phyloP scores from a whole-genome alignment of 108 stramenopile species.

The Cyclotella choctawhatcheeana region DNA sequence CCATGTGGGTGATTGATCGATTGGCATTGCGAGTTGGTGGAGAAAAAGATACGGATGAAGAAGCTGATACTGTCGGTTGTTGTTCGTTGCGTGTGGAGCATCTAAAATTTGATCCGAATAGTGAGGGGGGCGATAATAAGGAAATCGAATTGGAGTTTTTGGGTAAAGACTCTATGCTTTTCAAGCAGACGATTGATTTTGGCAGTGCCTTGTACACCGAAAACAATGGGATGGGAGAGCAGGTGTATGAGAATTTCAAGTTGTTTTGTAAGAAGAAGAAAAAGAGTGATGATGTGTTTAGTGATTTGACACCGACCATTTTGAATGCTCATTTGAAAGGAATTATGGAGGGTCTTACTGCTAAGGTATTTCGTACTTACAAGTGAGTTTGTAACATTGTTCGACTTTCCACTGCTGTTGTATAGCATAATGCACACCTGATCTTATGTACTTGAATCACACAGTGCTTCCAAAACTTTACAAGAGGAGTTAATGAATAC shows the following conservation, averaged over 20 bases:
- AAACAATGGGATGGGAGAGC: slow-evolving; percentile 79
- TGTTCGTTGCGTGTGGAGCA: slow-evolving; percentile 99
- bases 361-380: slow-evolving; percentile 99
- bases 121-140: slow-evolving; percentile 74
- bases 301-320: slow-evolving; percentile 88
- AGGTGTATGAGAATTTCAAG: slow-evolving; percentile 93
- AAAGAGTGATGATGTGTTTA: slow-evolving; percentile 92
- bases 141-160: slow-evolving; percentile 99
- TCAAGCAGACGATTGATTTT: slow-evolving; percentile 99
- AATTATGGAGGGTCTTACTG: slow-evolving; percentile 99
- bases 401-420: background rate
- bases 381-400: slow-evolving; percentile 52
- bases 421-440: background rate
- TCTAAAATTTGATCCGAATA: slow-evolving; percentile 92
- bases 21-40: slow-evolving; percentile 99
- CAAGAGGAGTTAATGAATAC: slow-evolving; percentile 93
- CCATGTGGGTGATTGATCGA: slow-evolving; percentile 99
- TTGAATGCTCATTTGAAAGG: slow-evolving; percentile 94
- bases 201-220: slow-evolving; percentile 84
- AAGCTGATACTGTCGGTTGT: slow-evolving; percentile 99
- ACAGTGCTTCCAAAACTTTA: slow-evolving; percentile 92
- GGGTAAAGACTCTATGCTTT: slow-evolving; percentile 99
- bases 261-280: slow-evolving; percentile 93
- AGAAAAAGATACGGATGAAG: slow-evolving; percentile 99
- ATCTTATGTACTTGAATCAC: background rate